Conservation (phyloP, 2,329 filamentous ascomycete genomes). For the Beauveria varroae region DNA sequence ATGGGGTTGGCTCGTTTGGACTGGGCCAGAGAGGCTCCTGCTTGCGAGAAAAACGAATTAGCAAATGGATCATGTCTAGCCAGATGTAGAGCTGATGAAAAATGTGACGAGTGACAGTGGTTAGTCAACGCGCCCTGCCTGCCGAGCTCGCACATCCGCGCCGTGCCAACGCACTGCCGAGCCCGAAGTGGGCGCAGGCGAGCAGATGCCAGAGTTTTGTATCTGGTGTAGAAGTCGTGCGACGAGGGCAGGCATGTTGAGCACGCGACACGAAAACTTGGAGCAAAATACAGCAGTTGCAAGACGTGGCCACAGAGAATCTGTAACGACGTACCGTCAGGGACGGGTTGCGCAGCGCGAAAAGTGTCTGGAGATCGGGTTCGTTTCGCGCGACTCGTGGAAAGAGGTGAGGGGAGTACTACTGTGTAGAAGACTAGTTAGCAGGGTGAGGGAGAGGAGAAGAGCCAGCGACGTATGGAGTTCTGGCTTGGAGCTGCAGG, state of each 20-base stretch:
- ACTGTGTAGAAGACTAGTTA: slow-evolving; percentile 27
- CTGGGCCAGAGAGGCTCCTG: slow-evolving; percentile 41
- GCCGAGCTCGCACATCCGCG: background rate
- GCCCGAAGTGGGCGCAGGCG: background rate
- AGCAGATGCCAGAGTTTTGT: background rate
- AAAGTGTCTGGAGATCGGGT: slow-evolving; percentile 66
- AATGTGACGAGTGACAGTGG: background rate
- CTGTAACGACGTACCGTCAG: slow-evolving; percentile 61
- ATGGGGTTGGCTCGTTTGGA: slow-evolving; percentile 32
- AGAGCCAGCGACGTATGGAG: slow-evolving; percentile 7
- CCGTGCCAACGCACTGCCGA: background rate
- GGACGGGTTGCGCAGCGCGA: slow-evolving; percentile 46
- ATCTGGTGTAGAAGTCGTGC: background rate
- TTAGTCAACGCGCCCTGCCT: background rate
- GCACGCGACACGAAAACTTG: slow-evolving; percentile 17
- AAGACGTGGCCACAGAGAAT: slow-evolving; percentile 28
- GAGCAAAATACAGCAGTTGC: slow-evolving; percentile 23
- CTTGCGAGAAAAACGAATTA: slow-evolving; percentile 18
- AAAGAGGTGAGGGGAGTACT: slow-evolving; percentile 35
- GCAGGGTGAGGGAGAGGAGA: slow-evolving; percentile 14
- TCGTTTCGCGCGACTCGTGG: slow-evolving; percentile 67
- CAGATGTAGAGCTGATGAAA: background rate
- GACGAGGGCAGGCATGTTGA: background rate
- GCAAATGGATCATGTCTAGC: slow-evolving; percentile 9
- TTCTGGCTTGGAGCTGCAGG: slow-evolving; percentile 10